Evolutionary conservation across 1,284 basidiomycete genomes (phyloP), one percentile per base, ranked within the genome.

Genomic region (Inonotus obliquus): DNA sequence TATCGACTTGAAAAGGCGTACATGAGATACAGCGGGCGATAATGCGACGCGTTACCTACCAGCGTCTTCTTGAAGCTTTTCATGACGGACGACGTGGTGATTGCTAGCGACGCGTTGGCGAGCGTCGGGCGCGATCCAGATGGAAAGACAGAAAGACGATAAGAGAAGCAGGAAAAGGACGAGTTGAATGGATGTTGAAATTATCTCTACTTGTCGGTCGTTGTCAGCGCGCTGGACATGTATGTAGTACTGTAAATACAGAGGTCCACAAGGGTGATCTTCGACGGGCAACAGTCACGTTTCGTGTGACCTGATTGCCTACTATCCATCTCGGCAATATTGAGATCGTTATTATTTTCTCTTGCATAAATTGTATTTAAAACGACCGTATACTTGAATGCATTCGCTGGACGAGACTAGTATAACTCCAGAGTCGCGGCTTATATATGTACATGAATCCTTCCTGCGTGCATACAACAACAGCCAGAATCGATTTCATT

Each of bases 21-120:
- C 51, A 25, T 41, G 13, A 27, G 6, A 51, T 48, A 74, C 76
- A 51, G 62, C 61, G 29, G 64, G 59, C 62, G 65, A 67, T 64
- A 69, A 67, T 54, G 63, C 63, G 57, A 56, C 63, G 65, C 63
- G 62, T 58, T 57, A 49, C 72, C 72, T 70, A 94, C 93, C 74
- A 94, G 80, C 67, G 88, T 88, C 79, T 94, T 95, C 83, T 91
- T 94, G 72, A 96, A 80, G 67, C 86, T 86, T 80, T 95, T 96
- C 93, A 96, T 96, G 65, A 63, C 66, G 49, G 65, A 63, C 57
- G 55, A 57, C 54, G 54, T 51, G 58, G 55, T 59, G 64, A 60
- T 59, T 59, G 54, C 57, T 37, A 41, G 37, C 45, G 59, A 62
- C 60, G 60, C 62, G 61, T 57, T 17, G 38, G 35, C 45, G 48